Evolutionary conservation across 306 rosid genomes (phyloP).

Genomic region (Lathyrus oleraceus): DNA sequence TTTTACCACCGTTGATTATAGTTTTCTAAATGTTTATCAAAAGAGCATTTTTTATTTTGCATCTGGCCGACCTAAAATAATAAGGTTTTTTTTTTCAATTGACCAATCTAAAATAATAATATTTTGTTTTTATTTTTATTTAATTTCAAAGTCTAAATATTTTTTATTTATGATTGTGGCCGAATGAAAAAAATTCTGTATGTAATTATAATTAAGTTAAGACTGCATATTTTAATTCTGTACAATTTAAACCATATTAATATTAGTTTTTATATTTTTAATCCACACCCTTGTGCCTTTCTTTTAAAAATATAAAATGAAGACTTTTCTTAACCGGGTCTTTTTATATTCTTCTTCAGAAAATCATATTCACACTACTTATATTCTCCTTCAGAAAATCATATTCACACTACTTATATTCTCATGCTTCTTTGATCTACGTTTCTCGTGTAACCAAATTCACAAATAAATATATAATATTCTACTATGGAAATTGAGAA

Average conservation of each 20-base stretch:
- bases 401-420: neutral
- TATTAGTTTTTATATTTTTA: neutral
- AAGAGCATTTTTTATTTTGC: too few species aligned
- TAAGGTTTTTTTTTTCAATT: too few species aligned
- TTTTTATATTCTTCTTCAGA: neutral
- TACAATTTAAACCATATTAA: neutral
- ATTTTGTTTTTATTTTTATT: too few species aligned
- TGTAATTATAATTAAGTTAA: too few species aligned
- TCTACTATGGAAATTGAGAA: conserved; percentile 44
- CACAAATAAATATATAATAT: neutral
- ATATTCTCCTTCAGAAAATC: neutral
- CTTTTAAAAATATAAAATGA: neutral
- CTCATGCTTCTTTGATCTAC: neutral
- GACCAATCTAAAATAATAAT: too few species aligned
- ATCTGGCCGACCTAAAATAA: too few species aligned
- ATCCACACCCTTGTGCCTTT: neutral
- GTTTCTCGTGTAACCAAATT: conserved; percentile 9
- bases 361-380: neutral
- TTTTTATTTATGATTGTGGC: too few species aligned
- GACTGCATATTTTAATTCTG: too few species aligned
- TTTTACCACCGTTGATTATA: too few species aligned
- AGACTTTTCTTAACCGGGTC: neutral
- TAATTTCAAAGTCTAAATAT: too few species aligned
- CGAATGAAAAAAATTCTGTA: too few species aligned
- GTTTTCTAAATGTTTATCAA: too few species aligned